A percentile compares a stretch with the other conserved stretches of the same genome.
These are phyloP conservation scores for Allium cepa DNA, from an alignment of 106 monocot genomes.

Conservation along the genomic window DNA sequence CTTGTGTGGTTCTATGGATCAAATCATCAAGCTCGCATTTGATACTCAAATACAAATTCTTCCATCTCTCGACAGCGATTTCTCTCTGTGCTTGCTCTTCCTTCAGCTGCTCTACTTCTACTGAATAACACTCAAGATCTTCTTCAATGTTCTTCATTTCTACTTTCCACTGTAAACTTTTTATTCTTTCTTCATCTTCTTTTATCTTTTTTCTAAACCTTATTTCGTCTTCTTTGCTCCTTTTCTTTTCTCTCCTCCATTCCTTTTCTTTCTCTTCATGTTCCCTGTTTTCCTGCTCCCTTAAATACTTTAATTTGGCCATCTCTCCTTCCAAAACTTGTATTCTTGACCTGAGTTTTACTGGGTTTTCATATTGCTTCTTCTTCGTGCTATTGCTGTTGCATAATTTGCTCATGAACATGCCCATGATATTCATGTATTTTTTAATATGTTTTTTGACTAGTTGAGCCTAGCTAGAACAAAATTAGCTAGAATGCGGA, in stretches of 20 bases:
- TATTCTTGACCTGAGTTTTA: slow-evolving; percentile 21
- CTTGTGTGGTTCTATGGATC: slow-evolving; percentile 57
- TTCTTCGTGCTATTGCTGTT: background rate
- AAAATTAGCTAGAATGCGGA: background rate
- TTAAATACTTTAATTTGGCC: slow-evolving; percentile 7
- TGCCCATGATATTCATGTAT: slow-evolving; percentile 27
- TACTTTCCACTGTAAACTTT: slow-evolving; percentile 16
- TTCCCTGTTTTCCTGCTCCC: slow-evolving; percentile 26
- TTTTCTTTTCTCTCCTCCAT: slow-evolving; percentile 40
- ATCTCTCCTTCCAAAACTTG: slow-evolving; percentile 45
- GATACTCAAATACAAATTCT: slow-evolving; percentile 80
- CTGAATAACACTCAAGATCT: background rate
- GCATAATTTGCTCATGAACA: slow-evolving; percentile 26
- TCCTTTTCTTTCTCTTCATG: slow-evolving; percentile 25
- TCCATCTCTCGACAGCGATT: slow-evolving; percentile 76
- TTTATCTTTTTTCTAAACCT: slow-evolving; percentile 74
- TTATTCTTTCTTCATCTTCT: slow-evolving; percentile 6
- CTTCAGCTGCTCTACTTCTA: slow-evolving; percentile 35
- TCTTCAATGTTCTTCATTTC: slow-evolving; percentile 9
- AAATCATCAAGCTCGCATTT: slow-evolving; percentile 84
- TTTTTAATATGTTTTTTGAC: background rate
- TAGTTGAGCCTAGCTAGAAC: background rate
- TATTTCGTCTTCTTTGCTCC: slow-evolving; percentile 31
- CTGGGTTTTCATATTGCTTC: background rate
- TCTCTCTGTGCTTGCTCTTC: slow-evolving; percentile 52